Evolutionary conservation across 2,329 filamentous ascomycete genomes (phyloP).

Genomic region (Metarhizium brunneum): DNA sequence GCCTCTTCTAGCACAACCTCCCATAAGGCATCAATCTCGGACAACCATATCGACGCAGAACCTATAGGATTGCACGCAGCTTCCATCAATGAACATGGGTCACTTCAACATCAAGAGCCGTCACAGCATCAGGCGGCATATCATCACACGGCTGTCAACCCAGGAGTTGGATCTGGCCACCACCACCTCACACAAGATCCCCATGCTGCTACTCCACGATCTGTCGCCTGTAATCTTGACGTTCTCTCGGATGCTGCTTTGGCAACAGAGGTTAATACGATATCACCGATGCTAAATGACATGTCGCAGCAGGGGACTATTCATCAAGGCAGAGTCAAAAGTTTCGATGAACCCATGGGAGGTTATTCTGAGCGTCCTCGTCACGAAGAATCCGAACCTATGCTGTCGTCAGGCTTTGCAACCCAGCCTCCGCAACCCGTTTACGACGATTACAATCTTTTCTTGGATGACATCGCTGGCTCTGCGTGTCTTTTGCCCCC

Average conservation of each 20-base stretch:
- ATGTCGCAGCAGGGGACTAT: slow-evolving; percentile 29
- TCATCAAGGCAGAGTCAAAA: slow-evolving; percentile 34
- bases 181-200: slow-evolving; percentile 37
- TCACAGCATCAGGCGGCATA: slow-evolving; percentile 23
- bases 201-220: slow-evolving; percentile 31
- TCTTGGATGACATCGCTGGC: slow-evolving; percentile 46
- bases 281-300: slow-evolving; percentile 40
- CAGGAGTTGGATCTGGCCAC: slow-evolving; percentile 19
- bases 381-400: slow-evolving; percentile 30
- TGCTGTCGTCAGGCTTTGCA: slow-evolving; percentile 29
- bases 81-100: slow-evolving; percentile 2
- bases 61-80: slow-evolving; percentile 31
- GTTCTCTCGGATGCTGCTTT: slow-evolving; percentile 51
- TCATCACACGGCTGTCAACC: slow-evolving; percentile 29
- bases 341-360: slow-evolving; percentile 38
- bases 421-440: slow-evolving; percentile 22
- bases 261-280: slow-evolving; percentile 43
- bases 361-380: slow-evolving; percentile 38
- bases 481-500: slow-evolving; percentile 47
- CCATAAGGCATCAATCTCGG: slow-evolving; percentile 37
- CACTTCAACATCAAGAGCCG: slow-evolving; percentile 9
- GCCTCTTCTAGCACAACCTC: slow-evolving; percentile 35
- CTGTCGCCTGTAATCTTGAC: slow-evolving; percentile 46
- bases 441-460: slow-evolving; percentile 50
- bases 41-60: slow-evolving; percentile 37